These are phyloP conservation scores for Dalbergia cultrata DNA, from an alignment of 306 rosid species.

Conservation along the genomic window DNA sequence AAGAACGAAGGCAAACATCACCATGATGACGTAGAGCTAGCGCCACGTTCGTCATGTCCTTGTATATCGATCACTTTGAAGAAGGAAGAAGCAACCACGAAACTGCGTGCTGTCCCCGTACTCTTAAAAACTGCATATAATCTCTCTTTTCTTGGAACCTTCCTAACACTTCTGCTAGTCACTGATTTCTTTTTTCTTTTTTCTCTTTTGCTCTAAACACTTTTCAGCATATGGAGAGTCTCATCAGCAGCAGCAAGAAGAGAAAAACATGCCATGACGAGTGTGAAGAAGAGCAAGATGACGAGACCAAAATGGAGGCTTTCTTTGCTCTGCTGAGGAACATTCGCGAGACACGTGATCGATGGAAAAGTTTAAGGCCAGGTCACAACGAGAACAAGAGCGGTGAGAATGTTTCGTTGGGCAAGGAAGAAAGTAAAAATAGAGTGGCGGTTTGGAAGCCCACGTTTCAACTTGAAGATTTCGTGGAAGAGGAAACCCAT, in stretches of 20 bases:
- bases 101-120: constrained; percentile 37
- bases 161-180: background rate
- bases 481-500: constrained; percentile 42
- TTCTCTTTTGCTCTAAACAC: too few relatives aligned
- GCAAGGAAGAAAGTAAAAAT: constrained; percentile 17
- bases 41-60: background rate
- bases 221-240: constrained; percentile 34
- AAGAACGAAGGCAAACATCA: background rate
- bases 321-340: constrained; percentile 62
- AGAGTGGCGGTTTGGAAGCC: constrained; percentile 61
- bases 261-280: constrained; percentile 50
- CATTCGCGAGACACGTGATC: constrained; percentile 62
- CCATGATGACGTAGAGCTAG: constrained; percentile 2
- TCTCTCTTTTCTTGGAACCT: constrained; percentile 16
- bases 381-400: background rate
- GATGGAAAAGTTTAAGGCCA: constrained; percentile 41
- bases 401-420: background rate
- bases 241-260: constrained; percentile 43
- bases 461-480: constrained; percentile 62
- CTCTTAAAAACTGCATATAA: background rate
- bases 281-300: constrained; percentile 47
- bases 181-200: background rate
- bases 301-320: constrained; percentile 60
- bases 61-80: constrained; percentile 24
- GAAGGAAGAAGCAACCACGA: constrained; percentile 52